Percentiles rank a stretch among this genome's conserved stretches.
These are phyloP conservation scores for Nakazawaea wyomingensis DNA, from an alignment of 805 yeast genomes.

Conservation along the genomic window DNA sequence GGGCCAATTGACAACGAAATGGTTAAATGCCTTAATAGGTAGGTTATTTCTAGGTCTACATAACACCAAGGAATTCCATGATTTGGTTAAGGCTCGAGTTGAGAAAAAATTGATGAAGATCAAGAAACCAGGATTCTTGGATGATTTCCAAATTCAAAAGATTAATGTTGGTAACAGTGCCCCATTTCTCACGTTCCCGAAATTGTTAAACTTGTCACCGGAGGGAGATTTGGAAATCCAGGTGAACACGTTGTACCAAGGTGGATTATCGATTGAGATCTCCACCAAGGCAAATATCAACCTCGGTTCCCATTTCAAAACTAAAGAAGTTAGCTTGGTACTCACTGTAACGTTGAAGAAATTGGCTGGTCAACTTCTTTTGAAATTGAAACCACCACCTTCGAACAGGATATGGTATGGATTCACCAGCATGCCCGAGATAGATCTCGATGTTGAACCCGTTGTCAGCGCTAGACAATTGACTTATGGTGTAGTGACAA, in stretches of 20 bases:
- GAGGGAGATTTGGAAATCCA: constrained; percentile 71
- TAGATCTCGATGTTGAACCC: constrained; percentile 80
- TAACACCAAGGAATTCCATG: constrained; percentile 61
- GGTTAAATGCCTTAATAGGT: constrained; percentile 89
- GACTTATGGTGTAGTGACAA: constrained; percentile 73
- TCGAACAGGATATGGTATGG: constrained; percentile 88
- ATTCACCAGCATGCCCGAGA: constrained; percentile 70
- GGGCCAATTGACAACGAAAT: constrained; percentile 75
- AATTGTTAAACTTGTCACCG: constrained; percentile 62
- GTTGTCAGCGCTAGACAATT: constrained; percentile 82
- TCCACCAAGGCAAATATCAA: constrained; percentile 76
- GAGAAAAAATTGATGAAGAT: constrained; percentile 71
- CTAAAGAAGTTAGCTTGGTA: constrained; percentile 67
- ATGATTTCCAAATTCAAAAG: constrained; percentile 69
- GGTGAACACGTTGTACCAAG: constrained; percentile 62
- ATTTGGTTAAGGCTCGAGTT: constrained; percentile 51
- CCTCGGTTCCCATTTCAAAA: constrained; percentile 69
- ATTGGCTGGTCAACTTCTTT: constrained; percentile 66
- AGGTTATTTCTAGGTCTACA: constrained; percentile 75
- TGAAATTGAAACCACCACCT: constrained; percentile 84
- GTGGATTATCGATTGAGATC: constrained; percentile 69
- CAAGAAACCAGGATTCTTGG: constrained; percentile 82
- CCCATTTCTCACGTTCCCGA: constrained; percentile 74
- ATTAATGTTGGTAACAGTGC: constrained; percentile 75
- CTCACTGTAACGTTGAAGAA: constrained; percentile 63